Evolutionary conservation across 495 filamentous ascomycete genomes (phyloP).

Genomic region (Tuber brumale): DNA sequence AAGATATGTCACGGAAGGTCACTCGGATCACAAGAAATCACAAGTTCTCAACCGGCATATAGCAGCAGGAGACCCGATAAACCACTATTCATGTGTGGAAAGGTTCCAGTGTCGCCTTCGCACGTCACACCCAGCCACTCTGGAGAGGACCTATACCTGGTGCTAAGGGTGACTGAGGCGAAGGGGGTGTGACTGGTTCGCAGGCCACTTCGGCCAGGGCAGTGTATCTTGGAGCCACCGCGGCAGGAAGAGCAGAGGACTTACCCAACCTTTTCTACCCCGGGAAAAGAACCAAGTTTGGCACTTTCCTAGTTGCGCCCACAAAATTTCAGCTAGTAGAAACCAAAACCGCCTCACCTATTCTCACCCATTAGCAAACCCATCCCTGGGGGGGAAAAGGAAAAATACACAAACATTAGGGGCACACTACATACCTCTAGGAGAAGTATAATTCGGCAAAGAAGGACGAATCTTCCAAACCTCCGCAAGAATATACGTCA

Average conservation of each 20-base stretch:
- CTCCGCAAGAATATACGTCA: slow-evolving; percentile 6
- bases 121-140: slow-evolving; percentile 4
- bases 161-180: too few relatives aligned
- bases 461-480: slow-evolving; percentile 19
- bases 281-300: too few relatives aligned
- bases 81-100: not conserved
- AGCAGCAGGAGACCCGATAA: not conserved
- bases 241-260: too few relatives aligned
- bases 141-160: slow-evolving; percentile 5
- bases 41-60: not conserved
- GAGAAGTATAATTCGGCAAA: slow-evolving; percentile 18
- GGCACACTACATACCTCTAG: not conserved
- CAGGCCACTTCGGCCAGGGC: too few relatives aligned
- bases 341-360: too few relatives aligned
- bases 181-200: too few relatives aligned
- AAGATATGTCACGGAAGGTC: not conserved
- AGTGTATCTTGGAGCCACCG: too few relatives aligned
- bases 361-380: not conserved
- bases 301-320: too few relatives aligned
- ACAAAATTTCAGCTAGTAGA: too few relatives aligned
- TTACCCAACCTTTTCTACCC: too few relatives aligned
- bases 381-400: not conserved
- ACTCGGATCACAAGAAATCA: not conserved
- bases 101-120: not conserved
- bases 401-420: not conserved